Evolutionary conservation across 495 filamentous ascomycete species (phyloP).

Genomic region (Aspergillus steynii): DNA sequence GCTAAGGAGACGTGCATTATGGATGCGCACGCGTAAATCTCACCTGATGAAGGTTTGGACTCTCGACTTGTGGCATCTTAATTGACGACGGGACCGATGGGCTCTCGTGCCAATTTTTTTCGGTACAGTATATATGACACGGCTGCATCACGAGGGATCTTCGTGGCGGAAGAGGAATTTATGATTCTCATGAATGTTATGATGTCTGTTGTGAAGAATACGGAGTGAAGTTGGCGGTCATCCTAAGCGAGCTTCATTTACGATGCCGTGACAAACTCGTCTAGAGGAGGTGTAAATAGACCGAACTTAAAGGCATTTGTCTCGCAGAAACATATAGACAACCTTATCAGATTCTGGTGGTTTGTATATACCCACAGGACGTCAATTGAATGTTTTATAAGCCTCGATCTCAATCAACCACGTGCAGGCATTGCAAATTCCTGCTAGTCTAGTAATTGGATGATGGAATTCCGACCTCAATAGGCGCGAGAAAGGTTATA

Average conservation of each 20-base stretch:
- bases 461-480: too few relatives aligned
- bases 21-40: conserved; percentile 45
- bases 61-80: background rate
- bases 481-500: too few relatives aligned
- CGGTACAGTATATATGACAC: background rate
- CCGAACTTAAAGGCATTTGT: background rate
- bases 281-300: background rate
- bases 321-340: conserved; percentile 11
- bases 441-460: too few relatives aligned
- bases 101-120: background rate
- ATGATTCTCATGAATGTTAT: background rate
- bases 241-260: background rate
- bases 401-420: background rate
- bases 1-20: conserved; percentile 64
- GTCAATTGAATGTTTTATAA: background rate
- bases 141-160: background rate
- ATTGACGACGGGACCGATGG: background rate
- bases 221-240: background rate
- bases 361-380: conserved; percentile 17
- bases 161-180: background rate
- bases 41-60: background rate
- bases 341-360: conserved; percentile 4
- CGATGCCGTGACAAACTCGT: background rate
- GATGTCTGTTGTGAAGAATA: background rate
- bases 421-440: too few relatives aligned